Evolutionary conservation across 169 alveolate species (phyloP), one percentile per base, ranked within the genome.

Genomic region (Eimeria zaria): DNA sequence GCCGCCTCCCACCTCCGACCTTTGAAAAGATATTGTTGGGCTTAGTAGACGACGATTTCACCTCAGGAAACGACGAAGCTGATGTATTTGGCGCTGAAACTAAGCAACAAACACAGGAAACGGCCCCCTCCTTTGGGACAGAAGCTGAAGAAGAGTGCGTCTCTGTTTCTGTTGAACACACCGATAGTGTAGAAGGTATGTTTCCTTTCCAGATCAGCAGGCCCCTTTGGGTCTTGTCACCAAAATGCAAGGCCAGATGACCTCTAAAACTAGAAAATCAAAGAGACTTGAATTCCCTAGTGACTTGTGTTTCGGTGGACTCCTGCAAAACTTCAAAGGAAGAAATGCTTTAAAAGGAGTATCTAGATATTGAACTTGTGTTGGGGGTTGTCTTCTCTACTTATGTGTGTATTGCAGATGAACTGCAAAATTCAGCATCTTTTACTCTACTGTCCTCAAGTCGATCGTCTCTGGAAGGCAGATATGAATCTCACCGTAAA

Each of bases 1-100:
- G 96, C 30, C 80, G 44, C 67, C 78, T 91, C 69, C 96, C 96
- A 0, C 96, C 91, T 14, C 96, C 96, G 7, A 91, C 96, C 16
- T 91, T 91, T 46, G 96, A 91, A 33, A 71, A 83, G 51, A 91
- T 91, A 39, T 67, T 91, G 69, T 44, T 91, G 36, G 96, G 96
- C 0, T 85, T 91, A n/a, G 60, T 53, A 58, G 92, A 84, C 76
- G 60, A 44, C 24, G 80, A 84, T 44, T 84, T 84, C 80, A 58
- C 92, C 46, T 30, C 58, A n/a, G 55, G 51, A n/a, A 84, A 33
- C 58, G 92, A 58, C 41, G 92, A 84, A 33, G 67, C 71, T 20
- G 92, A 84, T 33, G 92, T 84, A 24, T 84, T 84, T 46, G 60
- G 92, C 33, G 80, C 53, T 33, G 78, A 60, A 36, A 5, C 62